A percentile compares a stretch with the other conserved stretches of the same genome.
These are phyloP conservation scores for Plasmodium cynomolgi DNA, from an alignment of 169 alveolate genomes.

Conservation along the genomic window DNA sequence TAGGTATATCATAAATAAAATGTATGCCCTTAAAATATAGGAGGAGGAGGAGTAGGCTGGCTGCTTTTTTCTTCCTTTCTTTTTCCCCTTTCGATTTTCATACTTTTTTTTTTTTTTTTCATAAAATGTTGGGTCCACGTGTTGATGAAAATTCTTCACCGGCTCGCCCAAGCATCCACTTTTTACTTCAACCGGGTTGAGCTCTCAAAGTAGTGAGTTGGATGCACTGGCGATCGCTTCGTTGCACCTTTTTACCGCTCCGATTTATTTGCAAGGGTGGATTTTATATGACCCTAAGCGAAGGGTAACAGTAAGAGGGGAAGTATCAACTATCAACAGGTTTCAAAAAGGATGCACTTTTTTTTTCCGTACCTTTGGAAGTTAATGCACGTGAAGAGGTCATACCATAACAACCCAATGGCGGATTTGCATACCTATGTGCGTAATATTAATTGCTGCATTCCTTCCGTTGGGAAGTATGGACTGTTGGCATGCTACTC, in stretches of 20 bases:
- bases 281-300: neutral
- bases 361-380: neutral
- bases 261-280: neutral
- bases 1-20: no score
- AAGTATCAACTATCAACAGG: neutral
- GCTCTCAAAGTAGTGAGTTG: neutral
- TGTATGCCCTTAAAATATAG: neutral
- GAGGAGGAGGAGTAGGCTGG: neutral
- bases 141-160: neutral
- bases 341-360: neutral
- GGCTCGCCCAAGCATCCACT: conserved; percentile 14
- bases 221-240: neutral
- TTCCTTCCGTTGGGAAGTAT: neutral
- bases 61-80: neutral
- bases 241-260: neutral
- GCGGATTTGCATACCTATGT: neutral
- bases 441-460: neutral
- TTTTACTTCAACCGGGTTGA: conserved; percentile 39
- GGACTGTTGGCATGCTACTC: neutral
- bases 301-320: neutral
- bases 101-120: conserved; percentile 19
- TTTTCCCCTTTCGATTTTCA: neutral
- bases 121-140: neutral
- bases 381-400: neutral
- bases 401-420: neutral